These are phyloP conservation scores for Globisporangium emineosum DNA, from an alignment of 352 stramenopile species.

Conservation along the genomic window DNA sequence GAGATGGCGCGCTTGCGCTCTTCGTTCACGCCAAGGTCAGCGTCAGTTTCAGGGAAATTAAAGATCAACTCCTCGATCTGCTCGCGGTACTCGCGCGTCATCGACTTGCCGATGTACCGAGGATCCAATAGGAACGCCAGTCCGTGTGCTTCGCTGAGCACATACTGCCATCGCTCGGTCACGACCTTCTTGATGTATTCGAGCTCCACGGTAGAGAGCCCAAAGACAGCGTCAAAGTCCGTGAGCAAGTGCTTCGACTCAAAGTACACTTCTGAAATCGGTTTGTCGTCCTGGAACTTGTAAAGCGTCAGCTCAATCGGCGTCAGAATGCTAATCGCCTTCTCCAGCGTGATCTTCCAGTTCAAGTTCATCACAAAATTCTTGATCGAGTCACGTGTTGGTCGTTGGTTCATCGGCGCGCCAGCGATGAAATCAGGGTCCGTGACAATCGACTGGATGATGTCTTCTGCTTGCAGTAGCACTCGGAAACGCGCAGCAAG, in stretches of 20 bases:
- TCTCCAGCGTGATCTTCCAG: conserved; percentile 80
- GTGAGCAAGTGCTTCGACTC: conserved; percentile 75
- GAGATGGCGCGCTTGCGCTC: conserved; percentile 67
- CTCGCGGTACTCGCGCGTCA: conserved; percentile 78
- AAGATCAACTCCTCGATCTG: conserved; percentile 85
- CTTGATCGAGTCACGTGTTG: conserved; percentile 62
- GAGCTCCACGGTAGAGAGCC: conserved; percentile 57
- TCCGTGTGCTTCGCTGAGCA: conserved; percentile 70
- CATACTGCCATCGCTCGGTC: conserved; percentile 69
- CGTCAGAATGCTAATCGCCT: conserved; percentile 73
- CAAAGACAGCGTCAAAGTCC: conserved; percentile 76
- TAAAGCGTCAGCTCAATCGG: conserved; percentile 79
- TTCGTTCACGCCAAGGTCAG: conserved; percentile 61
- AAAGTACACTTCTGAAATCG: conserved; percentile 83
- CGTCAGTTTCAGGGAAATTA: conserved; percentile 69
- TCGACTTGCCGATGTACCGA: conserved; percentile 80
- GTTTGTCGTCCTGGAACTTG: conserved; percentile 83
- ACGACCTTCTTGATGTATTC: conserved; percentile 86
- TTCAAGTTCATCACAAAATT: conserved; percentile 68
- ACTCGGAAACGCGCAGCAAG: conserved; percentile 67
- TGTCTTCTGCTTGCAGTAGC: conserved; percentile 60
- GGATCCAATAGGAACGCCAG: conserved; percentile 74
- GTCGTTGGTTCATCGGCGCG: conserved; percentile 46
- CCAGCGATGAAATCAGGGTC: conserved; percentile 54
- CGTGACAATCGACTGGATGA: conserved; percentile 72